Evolutionary conservation across 2,329 filamentous ascomycete species (phyloP).

Genomic region (Colletotrichum sp.): DNA sequence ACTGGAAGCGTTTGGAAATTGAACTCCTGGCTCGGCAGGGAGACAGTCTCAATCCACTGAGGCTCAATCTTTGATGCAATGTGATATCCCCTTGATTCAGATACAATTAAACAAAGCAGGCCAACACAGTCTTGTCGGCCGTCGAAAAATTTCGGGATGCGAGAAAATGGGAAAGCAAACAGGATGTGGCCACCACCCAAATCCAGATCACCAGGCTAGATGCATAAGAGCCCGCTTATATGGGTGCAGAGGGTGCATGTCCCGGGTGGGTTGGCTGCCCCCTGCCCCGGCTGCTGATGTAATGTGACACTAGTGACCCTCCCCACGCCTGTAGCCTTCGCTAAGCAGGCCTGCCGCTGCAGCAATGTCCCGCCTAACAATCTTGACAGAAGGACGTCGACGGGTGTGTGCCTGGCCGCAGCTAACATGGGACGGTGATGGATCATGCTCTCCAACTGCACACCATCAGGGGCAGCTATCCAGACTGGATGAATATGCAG

Average conservation of each 20-base stretch:
- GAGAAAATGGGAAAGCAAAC: conserved; percentile 9
- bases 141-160: conserved; percentile 13
- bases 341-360: not conserved
- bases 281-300: conserved; percentile 18
- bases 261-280: conserved; percentile 10
- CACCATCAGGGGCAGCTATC: conserved; percentile 4
- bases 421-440: conserved; percentile 10
- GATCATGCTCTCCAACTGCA: conserved; percentile 15
- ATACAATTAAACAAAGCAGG: not conserved
- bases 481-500: conserved; percentile 9
- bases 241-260: conserved; percentile 11
- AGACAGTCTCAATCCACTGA: not conserved
- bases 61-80: not conserved
- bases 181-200: conserved; percentile 15
- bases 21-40: not conserved
- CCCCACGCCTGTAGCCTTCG: not conserved
- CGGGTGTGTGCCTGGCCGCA: conserved; percentile 11
- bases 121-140: not conserved
- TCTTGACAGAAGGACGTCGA: conserved; percentile 5
- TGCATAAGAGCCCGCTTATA: conserved; percentile 22
- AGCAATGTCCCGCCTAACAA: not conserved
- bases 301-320: conserved; percentile 11
- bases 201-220: conserved; percentile 19
- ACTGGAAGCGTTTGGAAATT: not conserved
- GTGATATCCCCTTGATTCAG: not conserved